Conservation (phyloP, 148 eudicot genomes). For the Limonium bicolor region DNA sequence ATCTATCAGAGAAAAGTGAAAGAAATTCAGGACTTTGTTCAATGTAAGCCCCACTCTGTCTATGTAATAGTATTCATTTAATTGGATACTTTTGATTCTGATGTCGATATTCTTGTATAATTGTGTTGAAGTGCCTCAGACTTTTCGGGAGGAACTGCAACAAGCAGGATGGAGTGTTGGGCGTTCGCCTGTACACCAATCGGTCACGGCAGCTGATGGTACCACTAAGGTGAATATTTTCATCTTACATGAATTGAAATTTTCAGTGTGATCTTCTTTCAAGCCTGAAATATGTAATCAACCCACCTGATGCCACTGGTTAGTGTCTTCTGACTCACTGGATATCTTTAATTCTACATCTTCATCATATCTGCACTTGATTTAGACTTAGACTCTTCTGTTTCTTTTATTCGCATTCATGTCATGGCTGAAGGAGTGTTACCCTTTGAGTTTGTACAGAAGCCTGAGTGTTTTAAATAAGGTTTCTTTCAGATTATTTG, state of each 20-base stretch:
- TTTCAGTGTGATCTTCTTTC: neutral
- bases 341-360: too few species aligned
- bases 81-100: neutral
- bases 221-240: constrained; percentile 54
- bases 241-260: neutral
- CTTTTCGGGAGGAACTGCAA: constrained; percentile 61
- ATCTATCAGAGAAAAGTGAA: constrained; percentile 79
- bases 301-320: too few species aligned
- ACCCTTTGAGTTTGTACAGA: too few species aligned
- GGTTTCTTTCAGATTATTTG: too few species aligned
- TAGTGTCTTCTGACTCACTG: too few species aligned
- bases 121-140: constrained; percentile 52
- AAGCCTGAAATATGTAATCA: too few species aligned
- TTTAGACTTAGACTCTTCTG: too few species aligned
- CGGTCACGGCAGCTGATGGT: constrained; percentile 81
- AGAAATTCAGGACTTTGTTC: constrained; percentile 59
- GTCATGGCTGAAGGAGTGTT: too few species aligned
- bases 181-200: constrained; percentile 51
- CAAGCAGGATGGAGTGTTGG: constrained; percentile 91
- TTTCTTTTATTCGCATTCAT: too few species aligned
- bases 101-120: neutral
- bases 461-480: too few species aligned
- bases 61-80: neutral
- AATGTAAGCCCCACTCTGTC: constrained; percentile 26
- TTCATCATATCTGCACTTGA: too few species aligned